Conservation (phyloP, 1,284 basidiomycete genomes). For the Sporisorium graminicola region DNA sequence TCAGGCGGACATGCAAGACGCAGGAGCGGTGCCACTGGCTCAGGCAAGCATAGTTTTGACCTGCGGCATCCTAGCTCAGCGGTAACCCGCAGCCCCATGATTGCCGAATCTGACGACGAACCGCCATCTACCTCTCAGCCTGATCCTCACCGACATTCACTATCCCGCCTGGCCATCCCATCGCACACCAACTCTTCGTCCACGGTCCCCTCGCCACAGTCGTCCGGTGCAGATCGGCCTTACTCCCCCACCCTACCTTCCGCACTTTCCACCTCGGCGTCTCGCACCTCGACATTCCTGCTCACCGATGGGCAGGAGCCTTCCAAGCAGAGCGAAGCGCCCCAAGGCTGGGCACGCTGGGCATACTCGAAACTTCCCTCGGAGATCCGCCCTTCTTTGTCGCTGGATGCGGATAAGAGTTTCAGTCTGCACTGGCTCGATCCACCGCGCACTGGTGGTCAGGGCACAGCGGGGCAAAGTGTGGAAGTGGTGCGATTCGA, state of each 20-base stretch:
- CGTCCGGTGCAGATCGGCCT: constrained; percentile 41
- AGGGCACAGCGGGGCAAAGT: not conserved
- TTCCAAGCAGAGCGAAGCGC: not conserved
- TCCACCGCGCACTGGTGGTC: constrained; percentile 5
- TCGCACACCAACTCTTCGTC: constrained; percentile 4
- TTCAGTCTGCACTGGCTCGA: constrained; percentile 61
- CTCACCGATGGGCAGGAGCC: constrained; percentile 17
- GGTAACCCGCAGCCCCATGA: constrained; percentile 24
- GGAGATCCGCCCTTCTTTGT: constrained; percentile 45
- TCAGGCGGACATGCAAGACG: constrained; percentile 32
- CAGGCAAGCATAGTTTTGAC: constrained; percentile 22
- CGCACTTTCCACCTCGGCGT: not conserved
- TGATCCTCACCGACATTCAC: not conserved
- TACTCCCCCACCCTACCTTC: constrained; percentile 49
- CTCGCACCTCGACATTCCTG: constrained; percentile 17
- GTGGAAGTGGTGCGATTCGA: constrained; percentile 57
- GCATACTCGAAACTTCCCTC: constrained; percentile 53
- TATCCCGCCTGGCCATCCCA: constrained; percentile 22
- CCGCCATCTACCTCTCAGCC: not conserved
- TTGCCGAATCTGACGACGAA: constrained; percentile 26
- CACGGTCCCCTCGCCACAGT: constrained; percentile 10
- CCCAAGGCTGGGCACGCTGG: constrained; percentile 57
- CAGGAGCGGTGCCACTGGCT: constrained; percentile 38
- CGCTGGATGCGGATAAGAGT: constrained; percentile 53
- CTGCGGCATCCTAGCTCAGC: constrained; percentile 13